phyloP scores from a whole-genome alignment of 352 stramenopile species.

The Phytopythium montanum region DNA sequence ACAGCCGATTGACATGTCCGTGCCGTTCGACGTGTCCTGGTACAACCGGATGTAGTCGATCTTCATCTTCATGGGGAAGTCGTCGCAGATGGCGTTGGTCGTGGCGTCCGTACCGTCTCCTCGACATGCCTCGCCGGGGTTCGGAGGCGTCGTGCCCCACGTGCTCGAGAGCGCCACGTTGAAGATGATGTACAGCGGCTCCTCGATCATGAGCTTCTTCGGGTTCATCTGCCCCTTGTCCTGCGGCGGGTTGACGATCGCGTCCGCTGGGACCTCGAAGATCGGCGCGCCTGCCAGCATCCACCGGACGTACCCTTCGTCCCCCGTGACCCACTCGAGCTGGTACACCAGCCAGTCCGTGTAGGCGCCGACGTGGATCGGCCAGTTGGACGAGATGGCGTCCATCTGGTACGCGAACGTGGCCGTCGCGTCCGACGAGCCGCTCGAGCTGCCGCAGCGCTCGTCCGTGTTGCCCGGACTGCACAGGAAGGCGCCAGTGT shows the following conservation, averaged over 20 bases:
- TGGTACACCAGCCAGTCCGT: conserved; percentile 74
- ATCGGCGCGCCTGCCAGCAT: conserved; percentile 82
- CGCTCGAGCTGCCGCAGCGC: conserved; percentile 19
- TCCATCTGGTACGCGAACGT: conserved; percentile 88
- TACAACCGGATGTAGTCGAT: conserved; percentile 67
- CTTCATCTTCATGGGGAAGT: conserved; percentile 68
- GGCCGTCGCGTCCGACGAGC: conserved; percentile 15
- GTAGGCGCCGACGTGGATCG: conserved; percentile 78
- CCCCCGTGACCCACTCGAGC: conserved; percentile 62
- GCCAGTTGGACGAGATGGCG: conserved; percentile 90
- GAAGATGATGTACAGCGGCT: conserved; percentile 92
- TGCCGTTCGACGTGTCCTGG: conserved; percentile 25
- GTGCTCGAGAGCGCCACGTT: conserved; percentile 87
- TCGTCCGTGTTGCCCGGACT: conserved; percentile 41
- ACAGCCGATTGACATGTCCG: conserved; percentile 42
- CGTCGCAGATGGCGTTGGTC: conserved; percentile 46
- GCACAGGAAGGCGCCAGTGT: conserved; percentile 57
- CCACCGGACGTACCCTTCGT: conserved; percentile 58
- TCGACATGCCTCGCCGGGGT: conserved; percentile 26
- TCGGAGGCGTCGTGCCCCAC: conserved; percentile 62
- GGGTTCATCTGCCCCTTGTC: conserved; percentile 53
- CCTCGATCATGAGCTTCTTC: conserved; percentile 89
- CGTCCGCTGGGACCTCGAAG: conserved; percentile 80
- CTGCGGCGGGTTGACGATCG: conserved; percentile 48
- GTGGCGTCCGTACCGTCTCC: conserved; percentile 21